Conservation (phyloP, 176 grass and related monocot species). For the Urochloa ruziziensis region DNA sequence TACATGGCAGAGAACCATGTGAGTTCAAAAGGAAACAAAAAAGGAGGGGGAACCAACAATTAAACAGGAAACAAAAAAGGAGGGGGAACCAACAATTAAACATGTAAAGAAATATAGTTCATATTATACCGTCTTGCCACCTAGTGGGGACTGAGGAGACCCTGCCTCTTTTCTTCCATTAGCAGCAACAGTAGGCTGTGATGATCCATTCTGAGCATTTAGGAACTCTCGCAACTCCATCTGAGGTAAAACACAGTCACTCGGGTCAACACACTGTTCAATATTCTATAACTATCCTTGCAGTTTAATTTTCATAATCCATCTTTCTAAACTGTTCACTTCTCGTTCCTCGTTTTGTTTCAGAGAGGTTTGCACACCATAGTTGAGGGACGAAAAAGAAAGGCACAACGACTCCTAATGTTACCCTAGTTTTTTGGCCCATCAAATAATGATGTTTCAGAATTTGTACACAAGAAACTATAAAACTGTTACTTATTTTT, state of each 20-base stretch:
- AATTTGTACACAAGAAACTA: neutral
- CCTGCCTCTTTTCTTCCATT: slow-evolving; percentile 64
- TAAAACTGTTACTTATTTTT: neutral
- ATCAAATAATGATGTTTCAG: neutral
- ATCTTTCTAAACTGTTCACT: neutral
- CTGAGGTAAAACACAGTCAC: slow-evolving; percentile 38
- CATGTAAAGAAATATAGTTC: slow-evolving; percentile 21
- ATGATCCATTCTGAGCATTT: slow-evolving; percentile 81
- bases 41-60: neutral
- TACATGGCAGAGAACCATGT: slow-evolving; percentile 14
- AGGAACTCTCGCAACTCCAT: slow-evolving; percentile 98
- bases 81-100: neutral
- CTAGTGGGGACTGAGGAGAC: slow-evolving; percentile 85
- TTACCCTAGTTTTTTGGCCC: neutral
- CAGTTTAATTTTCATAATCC: neutral
- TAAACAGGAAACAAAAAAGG: neutral
- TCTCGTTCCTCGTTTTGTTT: neutral
- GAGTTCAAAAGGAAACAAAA: neutral
- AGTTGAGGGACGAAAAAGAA: neutral
- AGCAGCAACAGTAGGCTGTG: slow-evolving; percentile 53
- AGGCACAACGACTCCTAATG: slow-evolving; percentile 19
- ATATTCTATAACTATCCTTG: neutral
- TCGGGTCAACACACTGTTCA: neutral
- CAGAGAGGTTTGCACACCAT: neutral
- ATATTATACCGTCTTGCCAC: slow-evolving; percentile 73